Evolutionary conservation across 176 grass and related monocot genomes (phyloP).

Genomic region (Chloris gayana): DNA sequence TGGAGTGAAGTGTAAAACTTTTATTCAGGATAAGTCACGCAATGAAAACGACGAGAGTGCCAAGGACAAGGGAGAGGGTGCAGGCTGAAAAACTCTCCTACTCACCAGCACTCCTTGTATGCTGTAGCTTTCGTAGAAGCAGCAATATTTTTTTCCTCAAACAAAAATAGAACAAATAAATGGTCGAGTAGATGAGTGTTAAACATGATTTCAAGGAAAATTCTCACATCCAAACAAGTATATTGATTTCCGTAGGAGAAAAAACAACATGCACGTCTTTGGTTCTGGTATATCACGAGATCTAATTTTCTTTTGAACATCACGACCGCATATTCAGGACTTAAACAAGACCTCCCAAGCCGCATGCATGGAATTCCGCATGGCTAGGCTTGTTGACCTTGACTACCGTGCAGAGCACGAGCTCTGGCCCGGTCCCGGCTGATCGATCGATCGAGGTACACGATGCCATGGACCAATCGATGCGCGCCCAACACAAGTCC

Average conservation of each 20-base stretch:
- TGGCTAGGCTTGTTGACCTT: background rate
- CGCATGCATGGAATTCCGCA: no score
- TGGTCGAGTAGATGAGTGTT: no score
- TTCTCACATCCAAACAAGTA: no score
- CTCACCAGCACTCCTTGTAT: background rate
- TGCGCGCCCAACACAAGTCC: background rate
- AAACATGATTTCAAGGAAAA: no score
- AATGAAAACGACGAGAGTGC: slow-evolving; percentile 5
- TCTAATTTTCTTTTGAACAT: no score
- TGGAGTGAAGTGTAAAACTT: background rate
- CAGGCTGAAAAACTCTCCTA: background rate
- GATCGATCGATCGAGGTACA: background rate
- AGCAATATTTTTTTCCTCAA: no score
- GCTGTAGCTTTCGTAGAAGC: no score
- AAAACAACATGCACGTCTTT: no score
- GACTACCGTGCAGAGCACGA: background rate
- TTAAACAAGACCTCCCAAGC: background rate
- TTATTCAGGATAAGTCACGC: background rate
- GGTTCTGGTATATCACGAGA: no score
- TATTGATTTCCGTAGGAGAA: no score
- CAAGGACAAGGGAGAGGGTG: background rate
- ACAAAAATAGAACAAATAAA: no score
- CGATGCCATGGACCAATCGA: background rate
- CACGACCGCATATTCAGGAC: no score
- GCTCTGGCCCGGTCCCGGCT: background rate